Evolutionary conservation across 2,329 filamentous ascomycete species (phyloP).

Genomic region (Cephalotrichum gorgonifer): DNA sequence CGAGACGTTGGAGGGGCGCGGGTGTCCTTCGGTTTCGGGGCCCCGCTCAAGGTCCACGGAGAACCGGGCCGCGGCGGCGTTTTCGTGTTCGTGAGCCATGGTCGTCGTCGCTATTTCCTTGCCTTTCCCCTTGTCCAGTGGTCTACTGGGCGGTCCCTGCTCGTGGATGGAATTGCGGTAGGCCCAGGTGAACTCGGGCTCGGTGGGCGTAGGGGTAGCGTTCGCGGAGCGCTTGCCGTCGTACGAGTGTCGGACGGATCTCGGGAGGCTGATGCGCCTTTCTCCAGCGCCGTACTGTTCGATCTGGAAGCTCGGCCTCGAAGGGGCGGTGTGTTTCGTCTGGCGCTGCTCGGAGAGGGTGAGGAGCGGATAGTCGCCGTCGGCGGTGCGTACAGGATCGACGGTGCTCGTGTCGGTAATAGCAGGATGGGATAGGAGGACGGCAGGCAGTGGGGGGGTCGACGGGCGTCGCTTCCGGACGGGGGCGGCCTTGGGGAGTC

Average conservation of each 20-base stretch:
- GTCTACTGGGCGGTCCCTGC: slow-evolving; percentile 9
- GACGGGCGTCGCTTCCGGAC: slow-evolving; percentile 36
- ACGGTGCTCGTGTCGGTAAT: slow-evolving; percentile 24
- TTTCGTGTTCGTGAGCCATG: slow-evolving; percentile 26
- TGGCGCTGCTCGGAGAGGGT: slow-evolving; percentile 39
- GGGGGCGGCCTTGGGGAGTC: slow-evolving; percentile 18
- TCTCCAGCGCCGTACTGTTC: slow-evolving; percentile 34
- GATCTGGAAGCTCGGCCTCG: slow-evolving; percentile 39
- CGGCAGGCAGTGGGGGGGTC: slow-evolving; percentile 39
- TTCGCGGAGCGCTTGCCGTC: slow-evolving; percentile 33
- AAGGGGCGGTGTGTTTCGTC: slow-evolving; percentile 28
- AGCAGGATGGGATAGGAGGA: slow-evolving; percentile 36
- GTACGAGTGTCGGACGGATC: slow-evolving; percentile 41
- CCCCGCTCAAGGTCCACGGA: slow-evolving; percentile 47
- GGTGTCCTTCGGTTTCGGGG: slow-evolving; percentile 26
- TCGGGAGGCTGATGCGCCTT: slow-evolving; percentile 41
- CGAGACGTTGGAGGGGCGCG: slow-evolving; percentile 36
- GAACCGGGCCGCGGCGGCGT: slow-evolving; percentile 22
- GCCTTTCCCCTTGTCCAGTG: slow-evolving; percentile 40
- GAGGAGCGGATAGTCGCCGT: slow-evolving; percentile 40
- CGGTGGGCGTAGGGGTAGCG: slow-evolving; percentile 15
- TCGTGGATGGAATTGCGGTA: not conserved
- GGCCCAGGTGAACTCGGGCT: slow-evolving; percentile 2
- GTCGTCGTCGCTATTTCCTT: slow-evolving; percentile 23
- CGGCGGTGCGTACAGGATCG: slow-evolving; percentile 26